Percentiles rank a stretch among this genome's conserved stretches.
Conservation (phyloP, 2,329 filamentous ascomycete genomes). For the Botryotinia globosa region DNA sequence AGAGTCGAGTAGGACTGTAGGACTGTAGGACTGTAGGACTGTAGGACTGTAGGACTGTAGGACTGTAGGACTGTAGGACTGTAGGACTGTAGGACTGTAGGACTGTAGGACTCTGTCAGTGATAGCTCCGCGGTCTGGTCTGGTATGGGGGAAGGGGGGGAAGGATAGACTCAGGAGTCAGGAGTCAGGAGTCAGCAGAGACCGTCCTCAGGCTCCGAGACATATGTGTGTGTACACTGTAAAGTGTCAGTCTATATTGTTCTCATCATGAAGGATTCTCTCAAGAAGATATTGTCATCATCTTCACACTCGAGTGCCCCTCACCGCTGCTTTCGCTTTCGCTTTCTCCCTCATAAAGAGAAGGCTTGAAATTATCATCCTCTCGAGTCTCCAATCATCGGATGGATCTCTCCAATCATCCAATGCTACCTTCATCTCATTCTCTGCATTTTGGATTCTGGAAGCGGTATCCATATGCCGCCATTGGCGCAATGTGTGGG, state of each 20-base stretch:
- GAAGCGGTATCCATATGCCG: background rate
- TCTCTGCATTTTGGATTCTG: background rate
- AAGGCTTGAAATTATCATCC: background rate
- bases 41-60: too few relatives aligned
- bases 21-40: too few relatives aligned
- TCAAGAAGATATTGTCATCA: background rate
- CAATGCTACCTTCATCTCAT: background rate
- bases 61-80: too few relatives aligned
- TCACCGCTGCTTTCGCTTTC: slow-evolving; percentile 3
- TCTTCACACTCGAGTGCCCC: background rate
- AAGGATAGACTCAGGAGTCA: background rate
- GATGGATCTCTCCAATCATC: background rate
- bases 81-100: too few relatives aligned
- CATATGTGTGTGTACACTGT: background rate
- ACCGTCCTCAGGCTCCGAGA: background rate
- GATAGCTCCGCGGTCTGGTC: background rate
- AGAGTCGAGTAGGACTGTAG: background rate
- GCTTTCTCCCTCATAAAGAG: background rate
- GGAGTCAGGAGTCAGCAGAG: too few relatives aligned
- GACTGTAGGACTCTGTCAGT: background rate
- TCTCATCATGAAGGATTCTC: background rate
- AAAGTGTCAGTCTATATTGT: background rate
- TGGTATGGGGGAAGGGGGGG: background rate
- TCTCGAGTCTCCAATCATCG: background rate
- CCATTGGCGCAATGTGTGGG: background rate